Evolutionary conservation across 345 rosid species (phyloP).

Genomic region (Isatis tinctoria): DNA sequence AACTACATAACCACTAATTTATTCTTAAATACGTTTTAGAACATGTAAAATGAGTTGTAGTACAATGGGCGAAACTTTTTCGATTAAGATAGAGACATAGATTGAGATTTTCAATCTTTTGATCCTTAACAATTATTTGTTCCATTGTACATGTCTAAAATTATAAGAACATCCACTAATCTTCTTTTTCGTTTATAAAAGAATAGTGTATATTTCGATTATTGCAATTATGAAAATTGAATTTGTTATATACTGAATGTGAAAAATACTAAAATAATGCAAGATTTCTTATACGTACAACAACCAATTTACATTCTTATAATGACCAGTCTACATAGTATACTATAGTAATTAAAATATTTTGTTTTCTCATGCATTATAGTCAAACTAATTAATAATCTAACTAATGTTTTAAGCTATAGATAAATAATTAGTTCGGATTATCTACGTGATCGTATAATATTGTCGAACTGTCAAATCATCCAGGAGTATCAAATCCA

Average conservation of each 20-base stretch:
- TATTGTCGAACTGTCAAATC: constrained; percentile 14
- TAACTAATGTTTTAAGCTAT: not conserved
- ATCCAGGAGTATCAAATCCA: not conserved
- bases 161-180: not conserved
- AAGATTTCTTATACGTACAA: not conserved
- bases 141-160: no score
- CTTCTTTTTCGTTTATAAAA: not conserved
- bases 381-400: constrained; percentile 3
- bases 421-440: constrained; percentile 9
- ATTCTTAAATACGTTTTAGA: not conserved
- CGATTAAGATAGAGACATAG: no score
- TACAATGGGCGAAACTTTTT: no score
- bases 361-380: not conserved
- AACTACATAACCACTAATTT: not conserved
- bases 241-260: not conserved
- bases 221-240: not conserved
- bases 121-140: no score
- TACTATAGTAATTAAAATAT: not conserved
- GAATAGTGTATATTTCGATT: not conserved
- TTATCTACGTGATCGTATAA: not conserved
- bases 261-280: not conserved
- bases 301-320: not conserved
- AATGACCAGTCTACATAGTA: not conserved
- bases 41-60: not conserved
- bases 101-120: no score